These are phyloP conservation scores for Mikania micrantha DNA, from an alignment of 129 eudicot species.

Conservation along the genomic window DNA sequence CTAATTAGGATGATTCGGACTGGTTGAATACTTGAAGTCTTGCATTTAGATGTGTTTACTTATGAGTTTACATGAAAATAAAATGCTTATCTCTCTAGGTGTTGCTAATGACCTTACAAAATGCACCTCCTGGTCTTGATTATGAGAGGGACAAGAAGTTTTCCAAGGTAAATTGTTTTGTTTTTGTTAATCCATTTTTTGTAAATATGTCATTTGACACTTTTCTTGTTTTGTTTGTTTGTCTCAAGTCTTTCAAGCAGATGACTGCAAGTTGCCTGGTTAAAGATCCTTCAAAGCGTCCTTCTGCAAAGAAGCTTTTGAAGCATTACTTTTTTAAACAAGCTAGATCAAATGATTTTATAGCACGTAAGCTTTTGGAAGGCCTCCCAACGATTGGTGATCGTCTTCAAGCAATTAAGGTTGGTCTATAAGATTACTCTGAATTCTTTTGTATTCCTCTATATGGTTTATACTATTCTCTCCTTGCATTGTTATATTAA, in stretches of 20 bases:
- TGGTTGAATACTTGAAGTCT: no score
- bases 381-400: conserved; percentile 85
- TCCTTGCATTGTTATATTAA: conserved; percentile 13
- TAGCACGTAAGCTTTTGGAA: conserved; percentile 42
- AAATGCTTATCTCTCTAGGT: conserved; percentile 18
- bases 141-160: conserved; percentile 29
- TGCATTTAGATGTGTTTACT: not conserved
- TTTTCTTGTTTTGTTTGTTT: conserved; percentile 4
- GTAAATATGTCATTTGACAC: conserved; percentile 7
- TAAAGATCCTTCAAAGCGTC: conserved; percentile 42
- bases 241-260: conserved; percentile 43
- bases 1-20: conserved; percentile 7
- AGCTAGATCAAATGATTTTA: conserved; percentile 42
- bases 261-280: conserved; percentile 49
- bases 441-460: not conserved
- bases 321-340: conserved; percentile 38
- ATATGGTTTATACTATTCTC: not conserved
- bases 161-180: conserved; percentile 28
- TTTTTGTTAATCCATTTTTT: conserved; percentile 4
- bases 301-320: conserved; percentile 34
- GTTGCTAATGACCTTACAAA: conserved; percentile 38
- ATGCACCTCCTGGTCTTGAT: conserved; percentile 39
- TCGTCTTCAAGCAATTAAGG: conserved; percentile 74
- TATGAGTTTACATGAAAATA: conserved; percentile 5
- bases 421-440: conserved; percentile 14